Evolutionary conservation across 2,329 filamentous ascomycete species (phyloP), one percentile per base, ranked within the genome.

Genomic region (Fusarium gaditjirri): DNA sequence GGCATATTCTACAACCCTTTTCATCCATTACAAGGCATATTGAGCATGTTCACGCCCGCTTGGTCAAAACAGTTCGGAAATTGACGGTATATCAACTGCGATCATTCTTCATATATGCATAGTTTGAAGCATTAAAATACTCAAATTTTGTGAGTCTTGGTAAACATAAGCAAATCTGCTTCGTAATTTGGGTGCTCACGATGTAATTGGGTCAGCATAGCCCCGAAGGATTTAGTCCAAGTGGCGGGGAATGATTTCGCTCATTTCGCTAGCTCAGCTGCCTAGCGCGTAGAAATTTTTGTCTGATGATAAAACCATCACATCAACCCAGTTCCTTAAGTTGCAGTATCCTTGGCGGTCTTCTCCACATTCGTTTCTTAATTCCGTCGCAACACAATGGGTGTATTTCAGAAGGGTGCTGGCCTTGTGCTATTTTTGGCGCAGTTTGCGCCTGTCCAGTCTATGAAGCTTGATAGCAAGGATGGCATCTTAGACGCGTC

Each of bases 401-500:
- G 68, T 42, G 11, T 21, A 25, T 36, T 46, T 10, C 36, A 46
- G 25, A 68, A n/a, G 5, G 3, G 57, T 2, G 44, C 13, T 11
- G 35, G 65, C 21, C 25, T 72, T 6, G 58, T 41, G 33, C 44
- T 73, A 13, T 21, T 68, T 11, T 12, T 69, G 35, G 42, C 42
- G 19, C 50, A 65, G 19, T 50, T 33, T 7, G 17, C 43, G 12
- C 23, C 38, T 27, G 70, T 57, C 3, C 61, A 73, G 7, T 73
- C 57, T 1, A 55, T 73, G 21, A 31, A 73, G 1, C 41, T 71
- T 10, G 58, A 55, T 19, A 58, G 23, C 9, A 47, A 25, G 35
- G 55, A 71, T 14, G 70, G 65, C 8, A 65, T 71, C 7, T 27
- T 73, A 6, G 49, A 73, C 10, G 52, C 61, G 7, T 73, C 70